Evolutionary conservation across 169 alveolate species (phyloP), one percentile per base, ranked within the genome.

Genomic region (Ichthyophthirius multifiliis): DNA sequence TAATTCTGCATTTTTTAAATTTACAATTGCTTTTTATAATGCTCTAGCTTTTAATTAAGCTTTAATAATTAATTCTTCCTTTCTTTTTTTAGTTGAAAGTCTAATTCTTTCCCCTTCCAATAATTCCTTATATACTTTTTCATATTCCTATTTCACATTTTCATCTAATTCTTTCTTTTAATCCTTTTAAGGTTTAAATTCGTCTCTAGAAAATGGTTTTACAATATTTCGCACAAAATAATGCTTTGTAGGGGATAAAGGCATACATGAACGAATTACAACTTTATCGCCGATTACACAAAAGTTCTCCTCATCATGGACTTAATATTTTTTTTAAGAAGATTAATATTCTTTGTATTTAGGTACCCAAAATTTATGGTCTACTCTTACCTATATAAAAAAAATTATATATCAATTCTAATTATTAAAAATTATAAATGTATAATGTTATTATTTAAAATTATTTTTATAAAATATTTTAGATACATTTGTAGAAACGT

Each of bases 301-400:
- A 43, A 64, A 83, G 62, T 83, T 80, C 75, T 83, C 89, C 30
- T 75, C 79, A 43, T 83, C 89, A 63, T 83, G 89, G 20, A 44
- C 83, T 45, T 44, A 63, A 80, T 73, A 75, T 32, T 35, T 64
- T 5, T 65, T 63, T 2, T 48, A 16, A 46, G 63, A 35, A 12
- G 78, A 46, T 18, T 23, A 34, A 30, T 39, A 48, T 65, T 45
- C 79, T 34, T 75, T 75, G 37, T 76, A 75, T 39, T 83, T 75
- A 32, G 65, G 74, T 34, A 31, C 43, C 73, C 65, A 83, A 30
- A 27, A 76, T 43, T 62, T 48, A 18, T 82, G 23, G 31, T 83
- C 74, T 7, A 83, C 89, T 64, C 46, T 67, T 18, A 67, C 77
- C 77, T 67, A 35, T n/a, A n/a, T n/a, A n/a, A n/a, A n/a, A n/a